A percentile compares a stretch with the other conserved stretches of the same genome.
phyloP scores from a whole-genome alignment of 306 rosid genomes.

The Pachyrhizus erosus region DNA sequence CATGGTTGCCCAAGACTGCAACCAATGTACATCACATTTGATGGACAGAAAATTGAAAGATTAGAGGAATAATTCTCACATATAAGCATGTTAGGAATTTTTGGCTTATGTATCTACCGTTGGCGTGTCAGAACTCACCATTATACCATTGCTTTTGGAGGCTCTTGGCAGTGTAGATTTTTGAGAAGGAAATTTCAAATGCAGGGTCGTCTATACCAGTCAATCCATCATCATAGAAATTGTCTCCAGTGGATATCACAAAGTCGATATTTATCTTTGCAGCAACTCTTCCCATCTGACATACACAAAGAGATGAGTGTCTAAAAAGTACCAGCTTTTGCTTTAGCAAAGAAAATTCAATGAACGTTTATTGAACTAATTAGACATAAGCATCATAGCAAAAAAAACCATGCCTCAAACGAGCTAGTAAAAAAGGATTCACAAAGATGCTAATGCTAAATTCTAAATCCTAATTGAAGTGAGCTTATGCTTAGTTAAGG shows the following conservation, averaged over 20 bases:
- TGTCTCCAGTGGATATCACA: conserved; percentile 64
- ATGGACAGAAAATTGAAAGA: not conserved
- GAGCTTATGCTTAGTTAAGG: not conserved
- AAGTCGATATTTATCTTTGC: conserved; percentile 49
- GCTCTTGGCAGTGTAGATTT: conserved; percentile 59
- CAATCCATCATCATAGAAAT: conserved; percentile 60
- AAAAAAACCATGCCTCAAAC: not conserved
- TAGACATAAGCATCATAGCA: not conserved
- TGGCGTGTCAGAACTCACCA: conserved; percentile 41
- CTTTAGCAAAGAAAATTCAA: not conserved
- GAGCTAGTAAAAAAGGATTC: not conserved
- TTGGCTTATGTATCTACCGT: not conserved
- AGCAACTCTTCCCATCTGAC: conserved; percentile 56
- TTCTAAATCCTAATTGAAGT: not conserved
- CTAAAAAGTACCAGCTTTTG: not conserved
- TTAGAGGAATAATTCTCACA: not conserved
- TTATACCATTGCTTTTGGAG: conserved; percentile 62
- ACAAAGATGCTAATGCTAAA: not conserved
- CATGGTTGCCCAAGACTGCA: conserved; percentile 63
- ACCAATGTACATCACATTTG: not conserved
- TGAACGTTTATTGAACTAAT: not conserved
- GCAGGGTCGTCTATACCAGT: conserved; percentile 49
- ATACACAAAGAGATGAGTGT: conserved; percentile 11
- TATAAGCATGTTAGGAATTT: not conserved
- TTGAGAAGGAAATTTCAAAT: conserved; percentile 54